Percentiles rank a stretch among this genome's conserved stretches.
Evolutionary conservation across 495 filamentous ascomycete genomes (phyloP).

Genomic region (Podospora conica): DNA sequence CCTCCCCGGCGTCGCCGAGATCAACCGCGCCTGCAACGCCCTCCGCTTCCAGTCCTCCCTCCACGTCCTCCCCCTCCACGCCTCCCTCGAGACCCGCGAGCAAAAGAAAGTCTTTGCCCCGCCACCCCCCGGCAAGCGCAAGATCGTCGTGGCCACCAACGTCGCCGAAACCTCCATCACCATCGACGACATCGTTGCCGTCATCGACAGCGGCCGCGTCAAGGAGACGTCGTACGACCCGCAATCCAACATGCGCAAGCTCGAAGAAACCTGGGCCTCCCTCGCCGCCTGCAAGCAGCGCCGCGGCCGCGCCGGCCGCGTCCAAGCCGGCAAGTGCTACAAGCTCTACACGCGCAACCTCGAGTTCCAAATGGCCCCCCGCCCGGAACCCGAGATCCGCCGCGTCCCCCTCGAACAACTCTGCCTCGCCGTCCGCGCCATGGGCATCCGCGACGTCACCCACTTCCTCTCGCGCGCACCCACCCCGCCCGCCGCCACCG

Average conservation of each 20-base stretch:
- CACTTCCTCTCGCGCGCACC: conserved; percentile 78
- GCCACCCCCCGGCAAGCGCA: conserved; percentile 72
- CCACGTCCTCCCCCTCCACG: conserved; percentile 83
- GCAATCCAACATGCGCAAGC: conserved; percentile 85
- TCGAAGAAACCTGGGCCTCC: conserved; percentile 94
- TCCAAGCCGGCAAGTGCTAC: conserved; percentile 85
- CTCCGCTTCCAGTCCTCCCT: conserved; percentile 63
- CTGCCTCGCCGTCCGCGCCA: conserved; percentile 87
- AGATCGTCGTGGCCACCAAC: conserved; percentile 91
- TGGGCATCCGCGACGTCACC: conserved; percentile 78
- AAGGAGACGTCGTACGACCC: conserved; percentile 96
- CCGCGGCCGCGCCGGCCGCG: conserved; percentile 90
- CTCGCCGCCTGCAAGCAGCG: conserved; percentile 92
- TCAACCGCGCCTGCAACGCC: conserved; percentile 69
- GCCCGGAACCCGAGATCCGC: conserved; percentile 89
- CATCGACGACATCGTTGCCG: conserved; percentile 92
- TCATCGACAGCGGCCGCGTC: conserved; percentile 90
- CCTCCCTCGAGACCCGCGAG: conserved; percentile 78
- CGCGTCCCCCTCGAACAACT: conserved; percentile 91
- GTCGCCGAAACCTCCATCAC: conserved; percentile 98
- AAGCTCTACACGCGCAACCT: conserved; percentile 86
- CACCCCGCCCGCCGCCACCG: conserved; percentile 76
- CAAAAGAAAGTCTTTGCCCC: conserved; percentile 79
- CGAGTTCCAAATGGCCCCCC: conserved; percentile 78
- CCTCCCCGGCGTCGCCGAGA: conserved; percentile 79